A percentile compares a stretch with the other conserved stretches of the same genome.
These are phyloP conservation scores for Ceratocystis huliohia DNA, from an alignment of 2,329 filamentous ascomycete genomes.

Conservation along the genomic window DNA sequence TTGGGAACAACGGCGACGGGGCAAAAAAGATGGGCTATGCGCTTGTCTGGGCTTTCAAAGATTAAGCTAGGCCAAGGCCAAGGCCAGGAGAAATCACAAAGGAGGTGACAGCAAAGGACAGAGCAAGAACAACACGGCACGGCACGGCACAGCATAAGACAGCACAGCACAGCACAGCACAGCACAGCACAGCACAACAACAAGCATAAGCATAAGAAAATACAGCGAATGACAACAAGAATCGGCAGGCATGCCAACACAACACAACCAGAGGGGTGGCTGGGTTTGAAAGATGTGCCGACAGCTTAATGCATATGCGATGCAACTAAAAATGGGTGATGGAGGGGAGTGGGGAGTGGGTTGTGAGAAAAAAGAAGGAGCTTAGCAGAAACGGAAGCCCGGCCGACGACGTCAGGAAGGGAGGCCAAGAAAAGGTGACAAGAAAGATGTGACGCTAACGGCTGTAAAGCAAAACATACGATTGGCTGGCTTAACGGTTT, in stretches of 20 bases:
- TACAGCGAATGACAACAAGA: background rate
- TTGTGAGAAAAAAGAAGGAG: background rate
- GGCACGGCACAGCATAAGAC: background rate
- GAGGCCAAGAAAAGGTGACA: constrained; percentile 4
- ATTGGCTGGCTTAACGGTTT: constrained; percentile 2
- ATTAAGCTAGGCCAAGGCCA: background rate
- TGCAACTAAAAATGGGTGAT: constrained; percentile 1
- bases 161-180: background rate
- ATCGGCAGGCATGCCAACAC: background rate
- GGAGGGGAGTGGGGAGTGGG: background rate
- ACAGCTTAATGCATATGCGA: constrained; percentile 3
- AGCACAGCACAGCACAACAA: background rate
- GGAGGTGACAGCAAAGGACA: background rate
- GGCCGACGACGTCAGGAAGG: background rate
- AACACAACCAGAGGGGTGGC: background rate
- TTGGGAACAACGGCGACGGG: too few species aligned
- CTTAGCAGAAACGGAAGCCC: background rate
- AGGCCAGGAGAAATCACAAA: background rate
- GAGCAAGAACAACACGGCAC: background rate
- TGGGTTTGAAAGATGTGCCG: constrained; percentile 1
- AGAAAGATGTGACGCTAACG: background rate
- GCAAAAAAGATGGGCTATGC: too few species aligned
- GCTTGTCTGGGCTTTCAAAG: too few species aligned
- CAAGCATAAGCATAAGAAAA: background rate
- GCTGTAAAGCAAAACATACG: background rate